Evolutionary conservation across 768 basidiomycete species (phyloP), one percentile per base, ranked within the genome.

Genomic region (Suillus clintonianus): DNA sequence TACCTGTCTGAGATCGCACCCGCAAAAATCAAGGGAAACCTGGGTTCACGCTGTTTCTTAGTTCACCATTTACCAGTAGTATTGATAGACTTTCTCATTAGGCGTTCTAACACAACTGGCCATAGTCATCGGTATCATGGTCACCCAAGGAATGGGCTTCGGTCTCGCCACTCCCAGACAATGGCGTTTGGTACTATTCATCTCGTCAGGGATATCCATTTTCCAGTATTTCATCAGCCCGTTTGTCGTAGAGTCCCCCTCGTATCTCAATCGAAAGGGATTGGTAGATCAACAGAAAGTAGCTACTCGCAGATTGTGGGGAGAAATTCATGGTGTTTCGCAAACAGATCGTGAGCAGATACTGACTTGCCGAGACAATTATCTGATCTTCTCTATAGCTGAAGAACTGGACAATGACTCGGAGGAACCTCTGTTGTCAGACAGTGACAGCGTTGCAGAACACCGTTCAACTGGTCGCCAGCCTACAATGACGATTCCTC

Each of bases 1-100:
- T 95, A 87, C 76, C 81, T 97, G n/a, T 82, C 90, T 5, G 93
- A 95, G 74, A 89, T 97, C 14, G 87, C 94, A 0, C 95, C 95
- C 0, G 77, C 85, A 3, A 82, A 83, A 53, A 90, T 94, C 62
- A 89, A 86, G 67, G 91, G 91, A 22, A 89, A 80, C 61, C 79
- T 95, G 65, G 93, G 92, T 87, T 64, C 30, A 83, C 72, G 5
- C 19, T 0, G n/a, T 37, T 42, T 2, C 14, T 7, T 51, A 5
- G 17, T 58, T 56, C 39, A 32, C 53, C 15, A 8, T 45, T 19
- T 5, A 22, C 13, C 48, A 22, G 50, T 27, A 8, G 6, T 62
- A 54, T 36, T 53, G 62, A 60, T 32, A 15, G 17, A 22, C 50
- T 17, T 53, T 2, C 4, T 22, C 10, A 57, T 22, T 64, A 92